Evolutionary conservation across 176 grass and related monocot species (phyloP).

Genomic region (Panicum miliaceum): DNA sequence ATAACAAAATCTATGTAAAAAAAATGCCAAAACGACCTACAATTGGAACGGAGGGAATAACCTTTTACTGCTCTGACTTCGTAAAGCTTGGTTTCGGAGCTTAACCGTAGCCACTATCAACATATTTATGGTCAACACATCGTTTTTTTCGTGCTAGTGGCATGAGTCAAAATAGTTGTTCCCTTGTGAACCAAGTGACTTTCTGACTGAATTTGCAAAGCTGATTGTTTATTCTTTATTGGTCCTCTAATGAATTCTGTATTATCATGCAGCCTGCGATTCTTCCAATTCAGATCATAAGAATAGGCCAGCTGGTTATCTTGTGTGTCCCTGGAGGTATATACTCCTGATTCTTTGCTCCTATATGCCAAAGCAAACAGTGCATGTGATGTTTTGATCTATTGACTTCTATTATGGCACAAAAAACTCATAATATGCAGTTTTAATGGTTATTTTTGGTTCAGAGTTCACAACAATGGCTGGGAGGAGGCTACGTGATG

Average conservation of each 20-base stretch:
- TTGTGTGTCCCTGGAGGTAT: conserved; percentile 97
- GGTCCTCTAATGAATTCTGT: conserved; percentile 26
- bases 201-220: conserved; percentile 5
- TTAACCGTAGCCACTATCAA: too few relatives aligned
- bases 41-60: too few relatives aligned
- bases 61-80: too few relatives aligned
- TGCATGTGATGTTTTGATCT: conserved; percentile 7
- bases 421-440: conserved; percentile 12
- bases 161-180: neutral
- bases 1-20: too few relatives aligned
- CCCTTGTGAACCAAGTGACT: neutral
- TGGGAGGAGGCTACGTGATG: conserved; percentile 79
- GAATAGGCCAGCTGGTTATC: conserved; percentile 87
- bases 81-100: too few relatives aligned
- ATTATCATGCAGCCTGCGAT: conserved; percentile 67
- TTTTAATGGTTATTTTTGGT: conserved; percentile 30
- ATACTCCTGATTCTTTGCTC: conserved; percentile 20
- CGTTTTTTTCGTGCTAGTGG: neutral
- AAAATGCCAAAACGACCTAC: too few relatives aligned
- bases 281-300: conserved; percentile 95
- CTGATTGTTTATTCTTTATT: neutral
- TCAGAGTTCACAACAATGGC: conserved; percentile 98
- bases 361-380: conserved; percentile 32
- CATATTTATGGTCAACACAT: neutral
- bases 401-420: neutral